phyloP scores from a whole-genome alignment of 208 protist species.

The Wallacemonas collosoma region DNA sequence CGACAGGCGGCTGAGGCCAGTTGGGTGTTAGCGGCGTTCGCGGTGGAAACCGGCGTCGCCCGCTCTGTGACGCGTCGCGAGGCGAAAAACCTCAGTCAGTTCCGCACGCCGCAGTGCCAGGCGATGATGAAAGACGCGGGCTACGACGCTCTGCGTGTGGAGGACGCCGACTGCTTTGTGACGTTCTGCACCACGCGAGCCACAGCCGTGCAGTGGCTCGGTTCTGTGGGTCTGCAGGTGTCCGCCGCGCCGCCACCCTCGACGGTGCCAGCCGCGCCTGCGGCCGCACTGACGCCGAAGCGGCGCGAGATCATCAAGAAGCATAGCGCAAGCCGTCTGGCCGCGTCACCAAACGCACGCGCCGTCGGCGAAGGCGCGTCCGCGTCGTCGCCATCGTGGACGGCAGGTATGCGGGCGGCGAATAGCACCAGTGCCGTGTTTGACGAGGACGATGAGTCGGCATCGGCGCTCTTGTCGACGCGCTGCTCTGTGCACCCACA shows the following conservation, averaged over 20 bases:
- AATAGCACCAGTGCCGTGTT: neutral
- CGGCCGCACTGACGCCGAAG: neutral
- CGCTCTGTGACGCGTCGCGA: slow-evolving; percentile 53
- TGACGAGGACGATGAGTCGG: neutral
- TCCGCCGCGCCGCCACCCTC: neutral
- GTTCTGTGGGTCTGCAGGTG: slow-evolving; percentile 42
- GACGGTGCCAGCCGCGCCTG: neutral
- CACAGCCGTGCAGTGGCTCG: slow-evolving; percentile 18
- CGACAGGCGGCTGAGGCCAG: slow-evolving; percentile 21
- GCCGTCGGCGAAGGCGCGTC: too few relatives aligned
- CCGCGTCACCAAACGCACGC: too few relatives aligned
- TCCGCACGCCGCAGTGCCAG: slow-evolving; percentile 61
- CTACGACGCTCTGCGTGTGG: slow-evolving; percentile 58
- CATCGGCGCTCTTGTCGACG: slow-evolving; percentile 9
- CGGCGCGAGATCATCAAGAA: too few relatives aligned
- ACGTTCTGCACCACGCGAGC: neutral
- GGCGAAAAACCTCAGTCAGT: slow-evolving; percentile 48
- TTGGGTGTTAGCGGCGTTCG: slow-evolving; percentile 66
- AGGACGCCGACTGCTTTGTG: slow-evolving; percentile 6
- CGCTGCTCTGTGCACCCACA: slow-evolving; percentile 49
- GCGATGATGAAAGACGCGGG: slow-evolving; percentile 65
- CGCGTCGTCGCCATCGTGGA: neutral
- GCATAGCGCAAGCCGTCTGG: too few relatives aligned
- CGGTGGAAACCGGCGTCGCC: slow-evolving; percentile 43
- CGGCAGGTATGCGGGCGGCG: neutral